Percentiles rank a stretch among this genome's conserved stretches.
Conservation (phyloP, 2,329 filamentous ascomycete species). For the Aureobasidium sp. region DNA sequence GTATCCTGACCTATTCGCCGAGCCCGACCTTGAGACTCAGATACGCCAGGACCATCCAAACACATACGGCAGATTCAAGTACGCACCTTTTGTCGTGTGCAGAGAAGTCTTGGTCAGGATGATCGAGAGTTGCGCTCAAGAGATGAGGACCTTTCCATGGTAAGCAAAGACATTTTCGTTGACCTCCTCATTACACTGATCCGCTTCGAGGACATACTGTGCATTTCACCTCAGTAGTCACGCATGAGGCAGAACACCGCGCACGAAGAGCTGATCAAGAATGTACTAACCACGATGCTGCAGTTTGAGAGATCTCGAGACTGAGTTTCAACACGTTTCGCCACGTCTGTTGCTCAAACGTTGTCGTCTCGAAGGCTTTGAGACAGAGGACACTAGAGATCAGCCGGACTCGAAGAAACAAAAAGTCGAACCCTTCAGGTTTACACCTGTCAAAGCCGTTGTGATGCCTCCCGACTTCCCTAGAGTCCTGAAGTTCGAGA, state of each 20-base stretch:
- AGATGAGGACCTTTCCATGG: neutral
- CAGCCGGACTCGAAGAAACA: neutral
- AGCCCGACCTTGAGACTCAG: neutral
- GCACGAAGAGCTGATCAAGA: neutral
- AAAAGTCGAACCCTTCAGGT: neutral
- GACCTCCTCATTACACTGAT: neutral
- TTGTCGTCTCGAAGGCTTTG: neutral
- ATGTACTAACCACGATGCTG: neutral
- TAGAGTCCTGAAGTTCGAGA: neutral
- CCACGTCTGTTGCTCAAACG: neutral
- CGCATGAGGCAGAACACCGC: no score
- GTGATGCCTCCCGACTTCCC: neutral
- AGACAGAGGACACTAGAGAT: neutral
- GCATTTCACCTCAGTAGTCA: neutral
- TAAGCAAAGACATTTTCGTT: neutral
- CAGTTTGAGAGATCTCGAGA: neutral
- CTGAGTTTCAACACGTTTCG: neutral
- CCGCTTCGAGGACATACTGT: neutral
- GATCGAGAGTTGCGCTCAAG: neutral
- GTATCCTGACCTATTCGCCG: neutral
- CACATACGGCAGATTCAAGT: neutral
- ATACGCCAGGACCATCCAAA: neutral
- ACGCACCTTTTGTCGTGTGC: neutral
- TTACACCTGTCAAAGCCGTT: neutral
- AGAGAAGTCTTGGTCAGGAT: neutral